Conservation (phyloP, 345 rosid genomes). For the Syzygium grande region DNA sequence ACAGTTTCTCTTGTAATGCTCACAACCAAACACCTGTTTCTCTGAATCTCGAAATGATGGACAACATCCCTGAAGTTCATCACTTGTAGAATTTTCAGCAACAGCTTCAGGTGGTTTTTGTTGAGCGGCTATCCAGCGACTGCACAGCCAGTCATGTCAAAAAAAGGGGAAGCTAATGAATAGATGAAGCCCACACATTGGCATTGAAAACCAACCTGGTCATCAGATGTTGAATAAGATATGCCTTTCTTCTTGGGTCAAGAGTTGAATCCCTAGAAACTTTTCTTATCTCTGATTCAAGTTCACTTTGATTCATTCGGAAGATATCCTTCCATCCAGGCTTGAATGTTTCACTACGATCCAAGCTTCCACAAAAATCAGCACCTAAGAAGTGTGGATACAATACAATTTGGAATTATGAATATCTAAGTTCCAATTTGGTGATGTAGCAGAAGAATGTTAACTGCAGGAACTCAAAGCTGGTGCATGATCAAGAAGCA, state of each 20-base stretch:
- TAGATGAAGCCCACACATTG: neutral
- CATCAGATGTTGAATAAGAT: constrained; percentile 58
- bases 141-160: constrained; percentile 1
- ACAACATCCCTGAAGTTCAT: constrained; percentile 19
- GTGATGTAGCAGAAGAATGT: neutral
- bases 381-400: constrained; percentile 16
- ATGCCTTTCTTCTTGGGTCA: constrained; percentile 64
- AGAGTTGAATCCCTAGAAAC: constrained; percentile 55
- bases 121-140: constrained; percentile 74
- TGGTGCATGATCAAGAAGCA: neutral
- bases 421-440: neutral
- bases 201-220: constrained; percentile 36
- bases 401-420: neutral
- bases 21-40: constrained; percentile 48
- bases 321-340: constrained; percentile 98
- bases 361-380: constrained; percentile 50
- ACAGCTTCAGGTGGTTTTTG: constrained; percentile 33
- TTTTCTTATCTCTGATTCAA: constrained; percentile 62
- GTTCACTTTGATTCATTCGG: constrained; percentile 70
- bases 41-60: constrained; percentile 45
- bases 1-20: constrained; percentile 64
- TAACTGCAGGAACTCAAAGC: neutral
- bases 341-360: constrained; percentile 69
- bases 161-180: neutral
- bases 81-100: constrained; percentile 27